Percentiles rank a stretch among this genome's conserved stretches.
phyloP scores from a whole-genome alignment of 2,329 filamentous ascomycete genomes.

The Corinectria fuckeliana region DNA sequence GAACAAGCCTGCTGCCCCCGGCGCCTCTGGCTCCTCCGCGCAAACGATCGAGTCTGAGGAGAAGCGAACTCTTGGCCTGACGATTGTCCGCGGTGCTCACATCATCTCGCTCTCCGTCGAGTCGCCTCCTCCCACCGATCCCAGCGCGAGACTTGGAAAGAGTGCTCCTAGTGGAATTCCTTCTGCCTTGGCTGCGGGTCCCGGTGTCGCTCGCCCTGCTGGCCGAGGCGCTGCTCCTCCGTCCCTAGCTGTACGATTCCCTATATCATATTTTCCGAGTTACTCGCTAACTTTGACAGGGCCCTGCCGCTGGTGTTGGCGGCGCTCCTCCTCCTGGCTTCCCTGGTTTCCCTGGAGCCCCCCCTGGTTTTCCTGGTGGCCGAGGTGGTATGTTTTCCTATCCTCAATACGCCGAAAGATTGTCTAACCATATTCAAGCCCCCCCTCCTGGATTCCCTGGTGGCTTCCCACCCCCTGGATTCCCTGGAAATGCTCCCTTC shows the following conservation, averaged over 20 bases:
- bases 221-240: constrained; percentile 78
- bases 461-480: constrained; percentile 56
- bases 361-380: constrained; percentile 52
- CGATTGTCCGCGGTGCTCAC: constrained; percentile 91
- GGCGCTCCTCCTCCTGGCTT: constrained; percentile 68
- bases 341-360: constrained; percentile 59
- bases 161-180: constrained; percentile 71
- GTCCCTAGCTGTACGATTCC: constrained; percentile 72
- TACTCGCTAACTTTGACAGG: constrained; percentile 48
- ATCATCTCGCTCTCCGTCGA: constrained; percentile 96
- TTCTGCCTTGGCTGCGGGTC: constrained; percentile 78
- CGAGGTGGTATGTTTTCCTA: constrained; percentile 58
- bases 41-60: constrained; percentile 88
- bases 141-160: constrained; percentile 85
- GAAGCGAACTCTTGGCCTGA: constrained; percentile 94
- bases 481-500: constrained; percentile 41
- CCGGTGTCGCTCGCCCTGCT: constrained; percentile 89
- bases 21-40: constrained; percentile 64
- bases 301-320: constrained; percentile 88
- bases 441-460: constrained; percentile 57
- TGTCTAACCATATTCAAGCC: constrained; percentile 46
- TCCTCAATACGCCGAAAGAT: constrained; percentile 2
- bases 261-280: neutral
- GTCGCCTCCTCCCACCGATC: constrained; percentile 92
- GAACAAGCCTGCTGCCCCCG: constrained; percentile 72